Evolutionary conservation across 2,329 filamentous ascomycete genomes (phyloP).

Genomic region (Aspergillus sp.): DNA sequence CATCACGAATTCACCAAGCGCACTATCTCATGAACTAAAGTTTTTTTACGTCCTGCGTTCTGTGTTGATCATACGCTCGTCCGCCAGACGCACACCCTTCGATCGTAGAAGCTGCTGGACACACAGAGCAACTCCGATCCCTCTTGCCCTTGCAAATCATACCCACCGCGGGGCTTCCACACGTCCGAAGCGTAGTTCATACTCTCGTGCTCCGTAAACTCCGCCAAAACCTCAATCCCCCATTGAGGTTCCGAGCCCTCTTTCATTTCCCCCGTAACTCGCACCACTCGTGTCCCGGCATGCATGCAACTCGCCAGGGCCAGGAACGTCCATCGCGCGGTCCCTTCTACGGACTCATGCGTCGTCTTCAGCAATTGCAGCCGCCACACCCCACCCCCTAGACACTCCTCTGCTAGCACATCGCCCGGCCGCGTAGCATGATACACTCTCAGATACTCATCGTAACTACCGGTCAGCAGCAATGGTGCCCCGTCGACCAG

Average conservation of each 20-base stretch:
- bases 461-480: slow-evolving; percentile 85
- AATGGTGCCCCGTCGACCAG: slow-evolving; percentile 51
- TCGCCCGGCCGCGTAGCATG: slow-evolving; percentile 39
- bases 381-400: slow-evolving; percentile 85
- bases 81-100: slow-evolving; percentile 51
- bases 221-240: slow-evolving; percentile 63
- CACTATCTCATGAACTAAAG: slow-evolving; percentile 23
- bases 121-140: slow-evolving; percentile 33
- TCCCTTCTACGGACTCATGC: background rate
- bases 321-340: slow-evolving; percentile 34
- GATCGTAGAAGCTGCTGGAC: slow-evolving; percentile 57
- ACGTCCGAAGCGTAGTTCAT: slow-evolving; percentile 90
- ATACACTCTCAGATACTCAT: slow-evolving; percentile 73
- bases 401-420: slow-evolving; percentile 62
- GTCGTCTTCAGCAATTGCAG: slow-evolving; percentile 56
- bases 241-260: slow-evolving; percentile 50
- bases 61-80: slow-evolving; percentile 20
- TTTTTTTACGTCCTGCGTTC: background rate
- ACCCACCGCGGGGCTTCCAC: slow-evolving; percentile 25
- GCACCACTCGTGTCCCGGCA: slow-evolving; percentile 70
- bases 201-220: slow-evolving; percentile 82
- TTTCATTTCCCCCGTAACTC: slow-evolving; percentile 32
- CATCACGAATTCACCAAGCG: slow-evolving; percentile 31
- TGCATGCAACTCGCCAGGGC: slow-evolving; percentile 95
- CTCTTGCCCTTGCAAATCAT: slow-evolving; percentile 6